Evolutionary conservation across 169 alveolate genomes (phyloP), one percentile per base, ranked within the genome.

Genomic region (Plasmodium falciparum): DNA sequence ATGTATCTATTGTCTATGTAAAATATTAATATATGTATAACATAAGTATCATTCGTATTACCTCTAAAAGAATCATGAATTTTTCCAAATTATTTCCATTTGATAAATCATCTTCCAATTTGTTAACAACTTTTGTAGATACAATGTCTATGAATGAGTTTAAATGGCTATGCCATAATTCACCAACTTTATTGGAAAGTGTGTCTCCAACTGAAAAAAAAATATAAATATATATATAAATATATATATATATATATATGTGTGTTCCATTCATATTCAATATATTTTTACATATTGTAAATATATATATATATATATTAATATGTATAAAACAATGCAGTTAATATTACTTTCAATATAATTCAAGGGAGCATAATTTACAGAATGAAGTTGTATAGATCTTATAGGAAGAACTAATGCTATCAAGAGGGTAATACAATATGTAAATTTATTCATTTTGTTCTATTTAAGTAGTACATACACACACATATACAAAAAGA

Each of bases 51-150:
- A 59, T 2, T 17, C 67, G 7, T 17, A 7, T 65, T 65, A 78
- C 89, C 59, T 78, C 78, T 13, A 78, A 76, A 26, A 78, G 89
- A 22, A 67, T 33, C 76, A 78, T 26, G 71, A 78, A 49, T 26
- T 66, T 78, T 56, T 78, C 50, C 29, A 70, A 58, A 33, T 20
- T 62, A 3, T 56, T 66, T 43, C 33, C 20, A n/a, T 69, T 83
- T 52, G 73, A 43, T 69, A 83, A 54, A 3, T 83, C 83, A 12
- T 83, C 59, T 50, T 67, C 91, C 26, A 83, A 56, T 67, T 61
- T 83, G 65, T 83, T 83, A 43, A 83, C 91, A 29, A 83, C 70
- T 83, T 63, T 83, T 47, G 52, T 70, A 69, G 91, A 83, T 29
- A 83, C 91, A 11, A 83, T 50, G 22, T 83, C 91, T 29, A 83